These are phyloP conservation scores for Yamadazyma sp. DNA, from an alignment of 805 yeast species.

Conservation along the genomic window DNA sequence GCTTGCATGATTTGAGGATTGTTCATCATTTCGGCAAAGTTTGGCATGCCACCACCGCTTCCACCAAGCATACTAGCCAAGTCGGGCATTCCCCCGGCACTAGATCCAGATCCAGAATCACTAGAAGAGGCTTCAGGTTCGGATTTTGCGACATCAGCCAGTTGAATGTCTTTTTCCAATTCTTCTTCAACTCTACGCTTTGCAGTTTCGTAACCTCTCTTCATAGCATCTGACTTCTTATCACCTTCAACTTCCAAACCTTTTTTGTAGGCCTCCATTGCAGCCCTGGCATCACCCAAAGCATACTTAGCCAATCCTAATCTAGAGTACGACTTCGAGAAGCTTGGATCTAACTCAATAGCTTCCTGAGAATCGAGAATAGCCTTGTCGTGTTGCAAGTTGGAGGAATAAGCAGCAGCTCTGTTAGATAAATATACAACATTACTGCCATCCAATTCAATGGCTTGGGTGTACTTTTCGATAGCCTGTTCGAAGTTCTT, in stretches of 20 bases:
- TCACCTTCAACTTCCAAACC: conserved; percentile 90
- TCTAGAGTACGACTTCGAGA: conserved; percentile 92
- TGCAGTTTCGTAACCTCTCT: conserved; percentile 90
- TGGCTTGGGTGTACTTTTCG: conserved; percentile 76
- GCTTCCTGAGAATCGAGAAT: conserved; percentile 82
- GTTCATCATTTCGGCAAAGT: conserved; percentile 67
- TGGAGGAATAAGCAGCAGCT: conserved; percentile 92
- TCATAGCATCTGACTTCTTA: conserved; percentile 83
- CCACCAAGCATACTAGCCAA: conserved; percentile 64
- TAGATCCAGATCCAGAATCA: conserved; percentile 23
- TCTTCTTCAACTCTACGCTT: conserved; percentile 83
- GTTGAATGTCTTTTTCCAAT: conserved; percentile 37
- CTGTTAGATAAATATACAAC: conserved; percentile 89
- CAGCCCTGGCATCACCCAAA: conserved; percentile 86
- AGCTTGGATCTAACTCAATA: conserved; percentile 70
- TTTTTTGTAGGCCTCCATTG: conserved; percentile 85
- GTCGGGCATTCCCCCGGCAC: conserved; percentile 70
- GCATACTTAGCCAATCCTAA: conserved; percentile 93
- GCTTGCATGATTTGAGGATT: conserved; percentile 84
- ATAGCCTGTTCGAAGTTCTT: conserved; percentile 72
- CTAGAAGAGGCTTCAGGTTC: conserved; percentile 22
- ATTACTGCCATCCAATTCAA: conserved; percentile 64
- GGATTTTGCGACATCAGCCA: conserved; percentile 21
- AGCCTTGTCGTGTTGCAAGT: conserved; percentile 72
- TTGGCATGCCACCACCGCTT: conserved; percentile 71